Percentiles rank a stretch among this genome's conserved stretches.
Conservation (phyloP, 2,329 filamentous ascomycete genomes). For the Botryotinia calthae region DNA sequence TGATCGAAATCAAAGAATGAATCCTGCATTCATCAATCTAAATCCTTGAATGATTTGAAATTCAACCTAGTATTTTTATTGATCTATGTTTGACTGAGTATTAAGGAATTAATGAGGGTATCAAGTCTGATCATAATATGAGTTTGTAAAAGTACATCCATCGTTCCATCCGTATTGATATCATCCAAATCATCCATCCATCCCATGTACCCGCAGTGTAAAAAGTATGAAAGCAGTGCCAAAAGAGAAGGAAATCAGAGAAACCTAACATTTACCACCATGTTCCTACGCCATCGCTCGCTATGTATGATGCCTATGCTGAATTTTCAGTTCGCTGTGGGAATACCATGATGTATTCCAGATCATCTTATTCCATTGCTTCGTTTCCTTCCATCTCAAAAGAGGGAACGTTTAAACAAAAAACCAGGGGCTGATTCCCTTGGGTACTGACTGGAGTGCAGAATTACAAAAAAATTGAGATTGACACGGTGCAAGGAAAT, state of each 20-base stretch:
- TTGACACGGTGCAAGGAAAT: not conserved
- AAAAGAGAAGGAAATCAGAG: not conserved
- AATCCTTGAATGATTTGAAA: not conserved
- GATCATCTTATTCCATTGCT: not conserved
- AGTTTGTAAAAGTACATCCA: slow-evolving; percentile 20
- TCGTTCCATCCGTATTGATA: slow-evolving; percentile 8
- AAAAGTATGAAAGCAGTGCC: not conserved
- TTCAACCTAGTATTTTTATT: not conserved
- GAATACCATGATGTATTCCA: slow-evolving; percentile 1
- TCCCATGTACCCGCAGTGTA: not conserved
- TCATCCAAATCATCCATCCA: not conserved
- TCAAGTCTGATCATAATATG: slow-evolving; percentile 3
- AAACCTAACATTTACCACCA: not conserved
- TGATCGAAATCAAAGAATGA: not conserved
- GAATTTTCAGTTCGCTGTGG: not conserved
- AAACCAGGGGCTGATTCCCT: not conserved
- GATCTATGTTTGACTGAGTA: not conserved
- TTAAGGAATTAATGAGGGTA: slow-evolving; percentile 8
- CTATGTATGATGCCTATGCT: slow-evolving; percentile 11
- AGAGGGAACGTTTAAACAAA: not conserved
- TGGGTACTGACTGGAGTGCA: slow-evolving; percentile 3
- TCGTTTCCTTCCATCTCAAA: not conserved
- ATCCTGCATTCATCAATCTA: not conserved
- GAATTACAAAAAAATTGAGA: slow-evolving; percentile 7
- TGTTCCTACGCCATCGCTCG: slow-evolving; percentile 19